These are phyloP conservation scores for Elongisporangium anandrum DNA, from an alignment of 352 stramenopile genomes.

Conservation along the genomic window DNA sequence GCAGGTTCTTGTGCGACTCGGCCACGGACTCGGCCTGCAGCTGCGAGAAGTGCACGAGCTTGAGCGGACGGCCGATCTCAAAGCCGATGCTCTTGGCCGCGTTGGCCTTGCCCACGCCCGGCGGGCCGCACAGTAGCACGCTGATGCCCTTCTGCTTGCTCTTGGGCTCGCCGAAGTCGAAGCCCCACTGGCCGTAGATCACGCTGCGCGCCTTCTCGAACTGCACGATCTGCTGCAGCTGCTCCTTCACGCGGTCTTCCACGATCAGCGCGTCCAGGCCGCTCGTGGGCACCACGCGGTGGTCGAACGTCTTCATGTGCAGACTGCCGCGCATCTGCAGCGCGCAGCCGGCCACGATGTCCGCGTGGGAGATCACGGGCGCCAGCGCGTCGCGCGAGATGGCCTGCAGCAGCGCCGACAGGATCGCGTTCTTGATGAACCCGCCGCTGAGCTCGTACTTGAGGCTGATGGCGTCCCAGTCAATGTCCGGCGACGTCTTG, in stretches of 20 bases:
- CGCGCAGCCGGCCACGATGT: slow-evolving; percentile 75
- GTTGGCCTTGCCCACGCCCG: slow-evolving; percentile 72
- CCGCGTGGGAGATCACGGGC: slow-evolving; percentile 67
- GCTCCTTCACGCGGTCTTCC: slow-evolving; percentile 56
- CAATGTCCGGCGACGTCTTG: slow-evolving; percentile 55
- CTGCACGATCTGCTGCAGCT: slow-evolving; percentile 64
- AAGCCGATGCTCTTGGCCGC: slow-evolving; percentile 79
- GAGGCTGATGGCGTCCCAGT: slow-evolving; percentile 79
- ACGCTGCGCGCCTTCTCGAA: slow-evolving; percentile 84
- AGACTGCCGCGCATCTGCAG: slow-evolving; percentile 86
- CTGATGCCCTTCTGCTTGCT: slow-evolving; percentile 84
- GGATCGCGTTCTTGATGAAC: slow-evolving; percentile 90
- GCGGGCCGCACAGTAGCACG: slow-evolving; percentile 62
- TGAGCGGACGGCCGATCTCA: slow-evolving; percentile 76
- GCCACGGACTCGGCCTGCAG: slow-evolving; percentile 67
- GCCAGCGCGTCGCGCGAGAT: slow-evolving; percentile 52
- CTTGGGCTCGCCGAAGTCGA: slow-evolving; percentile 76
- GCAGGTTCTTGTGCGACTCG: slow-evolving; percentile 72
- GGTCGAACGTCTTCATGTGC: slow-evolving; percentile 88
- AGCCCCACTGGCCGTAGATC: slow-evolving; percentile 85
- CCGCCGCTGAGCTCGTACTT: slow-evolving; percentile 88
- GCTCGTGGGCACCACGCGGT: slow-evolving; percentile 73
- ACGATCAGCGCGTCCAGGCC: slow-evolving; percentile 75
- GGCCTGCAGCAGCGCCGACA: slow-evolving; percentile 77
- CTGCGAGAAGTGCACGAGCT: slow-evolving; percentile 77